Conservation (phyloP, 2,329 filamentous ascomycete genomes). For the Decorospora gaudefroyi region DNA sequence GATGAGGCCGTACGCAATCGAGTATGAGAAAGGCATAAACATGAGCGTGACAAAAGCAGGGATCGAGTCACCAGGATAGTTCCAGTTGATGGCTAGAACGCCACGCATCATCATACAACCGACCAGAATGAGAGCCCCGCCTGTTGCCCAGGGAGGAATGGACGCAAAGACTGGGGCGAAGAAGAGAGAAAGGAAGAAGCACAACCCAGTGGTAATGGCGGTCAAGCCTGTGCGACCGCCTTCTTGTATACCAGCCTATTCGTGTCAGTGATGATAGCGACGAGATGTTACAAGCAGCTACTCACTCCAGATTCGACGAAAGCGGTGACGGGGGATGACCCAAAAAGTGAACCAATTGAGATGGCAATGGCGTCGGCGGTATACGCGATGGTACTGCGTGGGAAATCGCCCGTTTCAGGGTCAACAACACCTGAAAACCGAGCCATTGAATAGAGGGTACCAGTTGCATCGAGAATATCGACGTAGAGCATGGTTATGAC, state of each 20-base stretch:
- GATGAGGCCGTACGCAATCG: constrained; percentile 84
- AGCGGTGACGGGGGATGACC: constrained; percentile 79
- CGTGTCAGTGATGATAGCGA: neutral
- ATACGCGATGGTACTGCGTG: constrained; percentile 83
- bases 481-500: constrained; percentile 90
- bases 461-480: constrained; percentile 81
- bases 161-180: constrained; percentile 90
- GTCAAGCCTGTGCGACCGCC: constrained; percentile 83
- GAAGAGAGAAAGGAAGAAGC: constrained; percentile 80
- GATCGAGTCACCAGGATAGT: constrained; percentile 76
- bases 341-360: constrained; percentile 77
- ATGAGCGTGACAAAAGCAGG: constrained; percentile 83
- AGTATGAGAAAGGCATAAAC: constrained; percentile 89
- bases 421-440: constrained; percentile 81
- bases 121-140: constrained; percentile 82
- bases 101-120: constrained; percentile 82
- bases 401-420: constrained; percentile 81
- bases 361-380: constrained; percentile 80
- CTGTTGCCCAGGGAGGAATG: constrained; percentile 87
- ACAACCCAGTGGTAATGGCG: constrained; percentile 74
- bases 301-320: constrained; percentile 78
- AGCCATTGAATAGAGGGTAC: constrained; percentile 88
- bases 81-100: constrained; percentile 85
- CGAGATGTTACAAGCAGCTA: constrained; percentile 8
- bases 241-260: constrained; percentile 73